Base-by-base conservation (phyloP, 768 basidiomycete genomes). In the Tricholoma flavovirens region DNA sequence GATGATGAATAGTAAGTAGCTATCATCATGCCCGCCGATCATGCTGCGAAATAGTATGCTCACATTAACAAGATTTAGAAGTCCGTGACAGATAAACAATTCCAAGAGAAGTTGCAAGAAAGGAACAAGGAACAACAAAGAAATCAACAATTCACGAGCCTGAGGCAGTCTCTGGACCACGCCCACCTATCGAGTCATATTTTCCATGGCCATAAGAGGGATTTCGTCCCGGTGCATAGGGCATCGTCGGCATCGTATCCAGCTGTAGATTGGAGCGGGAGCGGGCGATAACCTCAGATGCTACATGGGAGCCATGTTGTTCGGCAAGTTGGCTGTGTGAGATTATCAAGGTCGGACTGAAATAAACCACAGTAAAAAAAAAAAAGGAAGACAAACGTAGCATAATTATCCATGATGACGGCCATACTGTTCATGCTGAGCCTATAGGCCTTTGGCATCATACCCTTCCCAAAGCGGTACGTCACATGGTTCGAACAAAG, bases 401-500 rank as follows among this genome's bases (percentile, higher is more conserved):
- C 88, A 66, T 90, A 91, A 56, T 86, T 84, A 60, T 93, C 90
- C 86, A 91, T 86, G 67, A 93, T 89, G 52, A 88, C 78, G 3
- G 86, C 87, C 85, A 91, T 88, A 57, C 81, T 84, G 56, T 77
- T 79, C 76, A 82, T 73, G 71, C 83, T 84, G 45, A 92, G 75
- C 33, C 88, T 76, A 69, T 93, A 92, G 12, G 86, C 83, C 75
- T 89, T 88, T 56, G 89, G 90, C 78, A 87, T 90, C 83, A 91
- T 84, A 57, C 90, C 90, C 74, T 91, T 92, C 9, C 89, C 89
- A 68, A 92, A 92, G 51, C 90, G 78, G 67, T 90, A 91, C 19
- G 89, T 92, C 67, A 93, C 83, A 61, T 92, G 90, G 70, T 90
- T 91, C 21, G 84, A 84, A 67, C 87, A 92, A 50, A 92, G 69